These are phyloP conservation scores for Casuarina glauca DNA, from an alignment of 306 rosid species.

Conservation along the genomic window DNA sequence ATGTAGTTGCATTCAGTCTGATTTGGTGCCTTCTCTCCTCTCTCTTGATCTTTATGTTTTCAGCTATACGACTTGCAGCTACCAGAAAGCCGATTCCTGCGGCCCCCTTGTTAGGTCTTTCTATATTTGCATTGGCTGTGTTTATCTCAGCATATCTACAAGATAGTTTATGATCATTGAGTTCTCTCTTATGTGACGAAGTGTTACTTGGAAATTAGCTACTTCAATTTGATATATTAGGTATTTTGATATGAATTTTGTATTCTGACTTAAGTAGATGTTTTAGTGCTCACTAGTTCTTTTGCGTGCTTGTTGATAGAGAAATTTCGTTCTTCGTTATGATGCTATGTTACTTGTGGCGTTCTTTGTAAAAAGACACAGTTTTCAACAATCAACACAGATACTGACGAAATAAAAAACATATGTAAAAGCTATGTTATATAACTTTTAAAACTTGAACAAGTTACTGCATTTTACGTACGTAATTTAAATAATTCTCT, in stretches of 20 bases:
- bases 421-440: too few relatives aligned
- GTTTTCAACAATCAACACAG: too few relatives aligned
- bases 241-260: neutral
- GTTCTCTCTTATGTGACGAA: neutral
- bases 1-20: neutral
- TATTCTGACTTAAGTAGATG: neutral
- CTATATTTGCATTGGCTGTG: conserved; percentile 24
- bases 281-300: neutral
- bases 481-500: too few relatives aligned
- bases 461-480: too few relatives aligned
- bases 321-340: too few relatives aligned
- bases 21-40: neutral
- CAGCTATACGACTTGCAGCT: conserved; percentile 28
- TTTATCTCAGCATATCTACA: conserved; percentile 23
- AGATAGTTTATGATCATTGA: neutral
- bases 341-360: too few relatives aligned
- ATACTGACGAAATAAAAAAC: too few relatives aligned
- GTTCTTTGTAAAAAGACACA: too few relatives aligned
- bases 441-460: too few relatives aligned
- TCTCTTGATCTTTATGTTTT: neutral
- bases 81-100: conserved; percentile 26
- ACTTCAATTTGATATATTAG: neutral
- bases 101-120: conserved; percentile 26
- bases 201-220: neutral
- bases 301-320: too few relatives aligned